These are phyloP conservation scores for Apodospora peruviana DNA, from an alignment of 495 filamentous ascomycete species.

Conservation along the genomic window DNA sequence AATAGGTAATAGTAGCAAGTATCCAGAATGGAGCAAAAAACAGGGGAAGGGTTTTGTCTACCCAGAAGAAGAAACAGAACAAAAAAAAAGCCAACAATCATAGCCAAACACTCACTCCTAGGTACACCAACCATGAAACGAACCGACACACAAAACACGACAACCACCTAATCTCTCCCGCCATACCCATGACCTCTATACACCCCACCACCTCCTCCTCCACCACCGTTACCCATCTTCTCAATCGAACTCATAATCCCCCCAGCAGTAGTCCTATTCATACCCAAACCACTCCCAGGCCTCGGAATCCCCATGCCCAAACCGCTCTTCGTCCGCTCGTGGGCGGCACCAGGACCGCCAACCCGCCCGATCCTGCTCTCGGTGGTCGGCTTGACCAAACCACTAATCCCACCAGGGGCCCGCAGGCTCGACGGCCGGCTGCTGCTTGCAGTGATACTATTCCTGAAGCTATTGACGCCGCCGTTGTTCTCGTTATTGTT, in stretches of 20 bases:
- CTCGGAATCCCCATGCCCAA: conserved; percentile 36
- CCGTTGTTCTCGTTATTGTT: neutral
- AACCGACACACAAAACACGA: neutral
- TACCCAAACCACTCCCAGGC: conserved; percentile 33
- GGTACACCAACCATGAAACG: neutral
- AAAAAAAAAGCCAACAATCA: neutral
- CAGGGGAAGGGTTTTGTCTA: too few relatives aligned
- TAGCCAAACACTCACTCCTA: neutral
- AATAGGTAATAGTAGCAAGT: too few relatives aligned
- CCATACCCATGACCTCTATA: neutral
- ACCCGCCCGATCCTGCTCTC: conserved; percentile 40
- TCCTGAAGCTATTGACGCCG: conserved; percentile 8
- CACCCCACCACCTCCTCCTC: neutral
- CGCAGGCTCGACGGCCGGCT: conserved; percentile 36
- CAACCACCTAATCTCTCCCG: too few relatives aligned
- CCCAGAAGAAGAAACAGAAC: too few relatives aligned
- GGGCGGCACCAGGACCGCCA: conserved; percentile 8
- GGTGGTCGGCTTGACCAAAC: conserved; percentile 7
- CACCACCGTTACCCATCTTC: conserved; percentile 48
- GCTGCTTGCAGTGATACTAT: conserved; percentile 10
- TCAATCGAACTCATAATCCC: conserved; percentile 70
- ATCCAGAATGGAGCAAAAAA: too few relatives aligned
- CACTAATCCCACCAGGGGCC: conserved; percentile 26
- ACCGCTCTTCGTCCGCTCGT: conserved; percentile 38
- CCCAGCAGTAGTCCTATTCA: conserved; percentile 21